These are phyloP conservation scores for Eleusine coracana DNA, from an alignment of 176 grass and related monocot species.

Conservation along the genomic window DNA sequence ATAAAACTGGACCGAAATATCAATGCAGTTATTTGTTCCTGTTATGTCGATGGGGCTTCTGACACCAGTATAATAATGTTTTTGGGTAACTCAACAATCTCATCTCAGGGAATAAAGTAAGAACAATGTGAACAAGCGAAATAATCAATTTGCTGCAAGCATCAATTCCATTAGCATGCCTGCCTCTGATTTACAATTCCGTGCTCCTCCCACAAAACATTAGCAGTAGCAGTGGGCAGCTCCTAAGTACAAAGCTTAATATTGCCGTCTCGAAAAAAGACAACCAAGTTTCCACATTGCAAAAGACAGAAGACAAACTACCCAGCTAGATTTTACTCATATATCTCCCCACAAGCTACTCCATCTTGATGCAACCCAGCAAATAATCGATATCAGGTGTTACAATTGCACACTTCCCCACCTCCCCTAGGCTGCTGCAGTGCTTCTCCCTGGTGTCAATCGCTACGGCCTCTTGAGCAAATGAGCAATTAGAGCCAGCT, in stretches of 20 bases:
- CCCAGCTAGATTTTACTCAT: not conserved
- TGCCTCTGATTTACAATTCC: constrained; percentile 8
- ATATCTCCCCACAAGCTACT: not conserved
- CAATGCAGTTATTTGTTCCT: not conserved
- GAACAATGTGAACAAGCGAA: not conserved
- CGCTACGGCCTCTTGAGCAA: constrained; percentile 55
- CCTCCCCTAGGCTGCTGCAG: constrained; percentile 61
- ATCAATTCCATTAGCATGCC: not conserved
- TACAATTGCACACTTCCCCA: constrained; percentile 49
- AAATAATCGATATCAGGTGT: constrained; percentile 63
- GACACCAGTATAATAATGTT: not conserved
- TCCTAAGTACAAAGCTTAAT: not conserved
- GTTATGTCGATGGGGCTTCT: not conserved
- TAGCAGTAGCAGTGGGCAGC: not conserved
- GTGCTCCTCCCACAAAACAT: not conserved
- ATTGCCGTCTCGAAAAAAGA: not conserved
- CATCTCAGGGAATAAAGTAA: not conserved
- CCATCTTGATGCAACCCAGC: constrained; percentile 40
- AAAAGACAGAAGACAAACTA: not conserved
- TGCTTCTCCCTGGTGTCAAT: constrained; percentile 68
- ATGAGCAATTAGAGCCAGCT: constrained; percentile 58
- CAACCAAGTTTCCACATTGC: not conserved
- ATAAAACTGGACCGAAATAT: not conserved
- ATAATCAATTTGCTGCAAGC: not conserved
- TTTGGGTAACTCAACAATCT: not conserved